Evolutionary conservation across 176 grass and related monocot species (phyloP).

Genomic region (Sorghum bicolor): DNA sequence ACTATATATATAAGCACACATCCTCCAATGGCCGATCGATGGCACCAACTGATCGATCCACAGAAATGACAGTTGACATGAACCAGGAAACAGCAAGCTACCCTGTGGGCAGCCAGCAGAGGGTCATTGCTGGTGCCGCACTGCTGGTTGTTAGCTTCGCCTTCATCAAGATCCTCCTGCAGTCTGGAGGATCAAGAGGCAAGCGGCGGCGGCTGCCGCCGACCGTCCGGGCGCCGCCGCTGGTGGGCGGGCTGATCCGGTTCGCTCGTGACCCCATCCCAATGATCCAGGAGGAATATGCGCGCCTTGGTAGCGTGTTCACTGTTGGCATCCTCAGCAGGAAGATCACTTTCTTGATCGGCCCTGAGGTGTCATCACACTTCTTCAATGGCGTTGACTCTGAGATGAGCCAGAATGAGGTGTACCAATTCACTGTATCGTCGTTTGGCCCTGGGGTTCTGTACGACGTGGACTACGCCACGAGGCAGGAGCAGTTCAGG

Average conservation of each 20-base stretch:
- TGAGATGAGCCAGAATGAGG: conserved; percentile 95
- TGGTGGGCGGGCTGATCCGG: conserved; percentile 61
- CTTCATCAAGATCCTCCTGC: conserved; percentile 54
- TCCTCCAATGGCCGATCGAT: too few relatives aligned
- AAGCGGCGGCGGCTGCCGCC: conserved; percentile 68
- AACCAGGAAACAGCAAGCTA: background rate
- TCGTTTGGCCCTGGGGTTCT: conserved; percentile 84
- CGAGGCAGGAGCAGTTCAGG: conserved; percentile 89
- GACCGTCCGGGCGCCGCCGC: too few relatives aligned
- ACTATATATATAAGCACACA: too few relatives aligned
- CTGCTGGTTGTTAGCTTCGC: conserved; percentile 50
- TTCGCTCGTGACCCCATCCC: conserved; percentile 81
- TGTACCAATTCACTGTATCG: conserved; percentile 86
- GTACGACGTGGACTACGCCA: conserved; percentile 75
- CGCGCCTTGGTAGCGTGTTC: conserved; percentile 81
- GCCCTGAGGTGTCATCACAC: conserved; percentile 75
- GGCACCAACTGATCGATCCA: too few relatives aligned
- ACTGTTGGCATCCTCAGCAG: conserved; percentile 59
- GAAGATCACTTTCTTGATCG: conserved; percentile 82
- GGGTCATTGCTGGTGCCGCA: conserved; percentile 42
- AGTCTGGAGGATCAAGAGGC: background rate
- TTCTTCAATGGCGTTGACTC: conserved; percentile 86
- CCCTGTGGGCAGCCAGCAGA: background rate
- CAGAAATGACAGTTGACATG: too few relatives aligned
- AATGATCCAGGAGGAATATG: conserved; percentile 77